These are phyloP conservation scores for Claviceps humidiphila DNA, from an alignment of 2,329 filamentous ascomycete genomes.

Conservation along the genomic window DNA sequence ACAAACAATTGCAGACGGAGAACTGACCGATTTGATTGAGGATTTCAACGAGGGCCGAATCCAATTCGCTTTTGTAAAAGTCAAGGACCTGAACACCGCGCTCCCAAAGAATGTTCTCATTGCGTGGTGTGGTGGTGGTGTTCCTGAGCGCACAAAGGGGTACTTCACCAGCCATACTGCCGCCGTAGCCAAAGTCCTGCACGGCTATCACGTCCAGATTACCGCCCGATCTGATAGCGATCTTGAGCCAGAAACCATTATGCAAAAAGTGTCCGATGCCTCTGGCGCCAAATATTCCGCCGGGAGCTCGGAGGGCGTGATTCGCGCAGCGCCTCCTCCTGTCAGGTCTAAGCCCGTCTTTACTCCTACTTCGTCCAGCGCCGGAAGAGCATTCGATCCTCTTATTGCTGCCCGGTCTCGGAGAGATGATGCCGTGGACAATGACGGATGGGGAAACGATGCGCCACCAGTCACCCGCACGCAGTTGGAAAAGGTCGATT, in stretches of 20 bases:
- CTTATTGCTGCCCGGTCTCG: conserved; percentile 52
- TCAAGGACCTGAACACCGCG: conserved; percentile 83
- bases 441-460: conserved; percentile 89
- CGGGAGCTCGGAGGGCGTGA: conserved; percentile 42
- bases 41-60: conserved; percentile 95
- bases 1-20: conserved; percentile 55
- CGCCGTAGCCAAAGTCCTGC: conserved; percentile 80
- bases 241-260: conserved; percentile 72
- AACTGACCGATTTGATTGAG: conserved; percentile 78
- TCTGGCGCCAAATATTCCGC: conserved; percentile 89
- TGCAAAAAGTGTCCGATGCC: conserved; percentile 88
- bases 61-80: conserved; percentile 92
- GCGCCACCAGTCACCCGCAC: conserved; percentile 81
- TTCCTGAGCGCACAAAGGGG: conserved; percentile 95
- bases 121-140: conserved; percentile 93
- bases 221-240: conserved; percentile 87
- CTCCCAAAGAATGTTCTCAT: conserved; percentile 89
- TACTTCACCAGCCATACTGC: conserved; percentile 94
- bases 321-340: conserved; percentile 47
- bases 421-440: conserved; percentile 49
- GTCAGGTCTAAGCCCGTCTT: conserved; percentile 85
- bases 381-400: conserved; percentile 47
- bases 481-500: conserved; percentile 79
- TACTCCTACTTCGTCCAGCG: conserved; percentile 53
- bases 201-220: conserved; percentile 96